Base-by-base conservation (phyloP, 768 basidiomycete genomes). In the Antrodiella citrinella region DNA sequence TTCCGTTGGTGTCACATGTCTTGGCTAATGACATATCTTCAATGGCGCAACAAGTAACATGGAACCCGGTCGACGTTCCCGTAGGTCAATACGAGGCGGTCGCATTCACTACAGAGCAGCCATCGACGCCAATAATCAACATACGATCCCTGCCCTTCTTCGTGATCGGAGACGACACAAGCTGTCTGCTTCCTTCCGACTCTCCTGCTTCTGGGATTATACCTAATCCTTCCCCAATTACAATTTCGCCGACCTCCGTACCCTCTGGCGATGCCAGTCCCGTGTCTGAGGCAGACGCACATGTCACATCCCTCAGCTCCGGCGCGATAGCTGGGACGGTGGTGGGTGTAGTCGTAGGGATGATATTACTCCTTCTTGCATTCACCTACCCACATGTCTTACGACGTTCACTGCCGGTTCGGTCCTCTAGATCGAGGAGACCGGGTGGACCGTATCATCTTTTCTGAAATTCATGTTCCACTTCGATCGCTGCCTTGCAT, bases 1-100 rank as follows among this genome's bases (percentile, higher is more conserved):
- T 42, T 20, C 24, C 40, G 15, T 48, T 54, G 48, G 50, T 60
- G n/a, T 54, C 57, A 19, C 65, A 54, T 42, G 60, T 56, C 22
- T 48, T 70, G 5, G 54, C 64, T 12, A 62, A 60, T 12, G 53
- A 61, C 45, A 49, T 63, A 19, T 51, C 61, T 2, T 57, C 19
- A 44, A 53, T 10, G 15, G 30, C 30, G 7, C 30, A 35, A 15
- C 30, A 35, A 15, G 15, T 35, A 7, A 15, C 15, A 7, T 35
- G 30, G 30, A 35, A 35, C 15, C 7, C 30, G 30, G 30, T 35
- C 7, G 30, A 35, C 15, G 15, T 35, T 35, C n/a, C 26, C 13
- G 43, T 46, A 2, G 40, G 25, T 11, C 5, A 15, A 9, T 44
- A 19, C 25, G 12, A 19, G n/a, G 5, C 25, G 51, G 12, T 35